Evolutionary conservation across 805 yeast species (phyloP).

Genomic region (Starmerella stigmatis): DNA sequence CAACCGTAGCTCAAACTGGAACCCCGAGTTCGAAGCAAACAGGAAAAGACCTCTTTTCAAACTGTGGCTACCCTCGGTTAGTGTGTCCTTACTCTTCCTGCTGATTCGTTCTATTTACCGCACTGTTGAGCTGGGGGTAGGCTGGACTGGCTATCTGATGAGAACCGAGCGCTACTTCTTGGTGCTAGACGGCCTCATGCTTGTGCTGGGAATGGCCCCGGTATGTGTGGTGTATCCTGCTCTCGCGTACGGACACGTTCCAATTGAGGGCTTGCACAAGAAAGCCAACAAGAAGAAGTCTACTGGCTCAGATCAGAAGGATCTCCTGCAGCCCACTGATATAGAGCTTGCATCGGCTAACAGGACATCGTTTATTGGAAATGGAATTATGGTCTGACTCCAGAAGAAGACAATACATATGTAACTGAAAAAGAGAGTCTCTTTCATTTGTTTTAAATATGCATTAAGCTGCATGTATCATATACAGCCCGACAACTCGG

Average conservation of each 20-base stretch:
- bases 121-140: slow-evolving; percentile 58
- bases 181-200: slow-evolving; percentile 55
- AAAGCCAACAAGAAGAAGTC: no score
- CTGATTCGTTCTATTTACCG: slow-evolving; percentile 64
- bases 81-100: slow-evolving; percentile 40
- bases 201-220: slow-evolving; percentile 39
- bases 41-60: slow-evolving; percentile 23
- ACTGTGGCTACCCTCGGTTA: slow-evolving; percentile 23
- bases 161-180: slow-evolving; percentile 49
- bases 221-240: slow-evolving; percentile 58
- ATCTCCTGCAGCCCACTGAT: no score
- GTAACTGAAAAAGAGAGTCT: no score
- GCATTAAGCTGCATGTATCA: no score
- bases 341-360: no score
- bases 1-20: slow-evolving; percentile 11
- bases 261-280: slow-evolving; percentile 23
- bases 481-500: no score
- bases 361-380: no score
- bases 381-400: no score
- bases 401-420: no score
- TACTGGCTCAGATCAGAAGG: no score
- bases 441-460: no score
- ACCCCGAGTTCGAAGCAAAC: slow-evolving; percentile 16
- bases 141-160: slow-evolving; percentile 60
- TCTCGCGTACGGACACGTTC: slow-evolving; percentile 36